Base-by-base conservation (phyloP, 2,329 filamentous ascomycete genomes). In the Arthrobotrys iridis region DNA sequence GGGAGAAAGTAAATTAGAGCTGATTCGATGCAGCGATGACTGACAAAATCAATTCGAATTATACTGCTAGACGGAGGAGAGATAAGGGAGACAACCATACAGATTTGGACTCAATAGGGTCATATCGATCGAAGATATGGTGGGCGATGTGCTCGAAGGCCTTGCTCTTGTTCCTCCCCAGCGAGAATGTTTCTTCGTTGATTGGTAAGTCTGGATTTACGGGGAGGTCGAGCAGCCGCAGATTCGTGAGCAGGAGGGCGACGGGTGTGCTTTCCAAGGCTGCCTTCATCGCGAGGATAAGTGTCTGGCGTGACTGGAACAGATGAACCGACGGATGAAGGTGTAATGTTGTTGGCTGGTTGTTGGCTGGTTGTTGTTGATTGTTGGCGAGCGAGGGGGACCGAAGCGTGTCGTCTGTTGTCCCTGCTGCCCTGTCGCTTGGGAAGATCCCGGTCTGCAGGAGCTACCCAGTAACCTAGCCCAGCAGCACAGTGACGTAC, bases 131-230 rank as follows among this genome's bases (percentile, higher is more conserved):
- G 81, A 97, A 97, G 11, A 99, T 86, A 59, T 92, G 90, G 82
- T 91, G 97, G n/a, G 98, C 84, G 0, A 90, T 88, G 93, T 94
- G 98, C 84, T 99, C 95, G 37, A 93, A 88, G 73, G 88, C 88
- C 79, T 91, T 89, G 62, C 94, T 88, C 82, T 90, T 90, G 83
- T 94, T 95, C 82, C 94, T 84, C 2, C 88, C 87, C 6, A 79
- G 78, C 37, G 77, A 77, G 80, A 98, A 92, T 1, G 90, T 91
- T 57, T 89, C 85, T 0, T 85, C 81, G 0, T 87, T 89, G 67
- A 97, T 91, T 15, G 94, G 94, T 91, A 93, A 97, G 0, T 88
- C 84, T 0, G 86, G 86, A 57, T 86, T 84, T 79, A 97, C 91
- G 28, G 71, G 71, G 35, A 98, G 86, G 79, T 96, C 88, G 24